These are phyloP conservation scores for Globisporangium acanthophoron DNA, from an alignment of 352 stramenopile genomes.

Conservation along the genomic window DNA sequence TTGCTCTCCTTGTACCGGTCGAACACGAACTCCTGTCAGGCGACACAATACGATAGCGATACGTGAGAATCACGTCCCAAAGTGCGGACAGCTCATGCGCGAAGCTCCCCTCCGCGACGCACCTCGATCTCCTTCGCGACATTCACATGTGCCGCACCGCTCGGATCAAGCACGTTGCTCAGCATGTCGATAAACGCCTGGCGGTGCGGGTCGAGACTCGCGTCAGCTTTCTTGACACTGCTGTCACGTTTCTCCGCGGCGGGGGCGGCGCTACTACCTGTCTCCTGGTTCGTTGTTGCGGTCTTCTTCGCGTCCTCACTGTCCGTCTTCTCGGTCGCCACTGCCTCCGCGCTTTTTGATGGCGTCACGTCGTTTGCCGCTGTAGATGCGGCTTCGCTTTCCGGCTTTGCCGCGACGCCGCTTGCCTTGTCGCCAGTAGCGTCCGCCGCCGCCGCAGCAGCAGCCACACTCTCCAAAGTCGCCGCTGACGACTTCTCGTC, in stretches of 20 bases:
- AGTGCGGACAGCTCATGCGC: not conserved
- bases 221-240: constrained; percentile 19
- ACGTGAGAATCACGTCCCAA: not conserved
- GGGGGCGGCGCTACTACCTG: not conserved
- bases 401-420: no score
- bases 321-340: not conserved
- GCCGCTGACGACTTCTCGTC: not conserved
- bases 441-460: no score
- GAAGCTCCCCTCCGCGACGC: not conserved
- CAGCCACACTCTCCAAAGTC: not conserved
- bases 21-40: constrained; percentile 50
- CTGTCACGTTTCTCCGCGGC: not conserved
- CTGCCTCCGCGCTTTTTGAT: no score
- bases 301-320: not conserved
- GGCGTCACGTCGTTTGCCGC: no score
- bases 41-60: not conserved
- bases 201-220: constrained; percentile 50
- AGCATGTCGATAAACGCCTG: constrained; percentile 65
- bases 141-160: constrained; percentile 27
- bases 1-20: constrained; percentile 79
- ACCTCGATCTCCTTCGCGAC: constrained; percentile 76
- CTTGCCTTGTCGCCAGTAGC: no score
- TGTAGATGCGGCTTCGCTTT: no score
- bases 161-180: constrained; percentile 43
- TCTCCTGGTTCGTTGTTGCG: not conserved